A percentile compares a stretch with the other conserved stretches of the same genome.
These are phyloP conservation scores for Linnemannia zychae DNA, from an alignment of 192 early-diverging fungal genomes.

Conservation along the genomic window DNA sequence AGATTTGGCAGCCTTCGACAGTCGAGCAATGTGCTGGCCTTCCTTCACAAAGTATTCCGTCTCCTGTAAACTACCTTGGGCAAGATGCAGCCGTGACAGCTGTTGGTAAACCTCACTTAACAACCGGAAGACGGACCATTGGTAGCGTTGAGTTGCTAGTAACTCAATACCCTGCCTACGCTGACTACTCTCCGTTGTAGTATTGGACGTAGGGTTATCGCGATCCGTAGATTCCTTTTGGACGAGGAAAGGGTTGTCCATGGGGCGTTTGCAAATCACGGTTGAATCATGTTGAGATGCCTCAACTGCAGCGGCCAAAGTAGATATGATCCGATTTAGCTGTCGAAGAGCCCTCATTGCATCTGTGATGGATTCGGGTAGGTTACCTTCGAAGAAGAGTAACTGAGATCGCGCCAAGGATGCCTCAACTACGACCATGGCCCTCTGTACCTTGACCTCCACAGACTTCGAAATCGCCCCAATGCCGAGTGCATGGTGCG, in stretches of 20 bases:
- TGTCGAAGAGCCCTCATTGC: conserved; percentile 40
- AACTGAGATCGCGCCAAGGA: conserved; percentile 58
- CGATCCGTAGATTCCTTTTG: neutral
- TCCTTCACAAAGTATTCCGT: conserved; percentile 74
- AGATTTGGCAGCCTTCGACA: conserved; percentile 53
- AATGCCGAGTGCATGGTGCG: neutral
- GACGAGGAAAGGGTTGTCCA: conserved; percentile 48
- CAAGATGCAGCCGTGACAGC: conserved; percentile 64
- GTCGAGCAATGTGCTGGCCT: conserved; percentile 66
- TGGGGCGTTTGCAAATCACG: conserved; percentile 2
- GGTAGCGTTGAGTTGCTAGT: conserved; percentile 28
- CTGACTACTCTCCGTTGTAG: conserved; percentile 5
- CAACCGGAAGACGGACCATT: conserved; percentile 38
- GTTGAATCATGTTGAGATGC: conserved; percentile 14
- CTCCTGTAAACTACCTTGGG: conserved; percentile 71
- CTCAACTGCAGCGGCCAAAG: conserved; percentile 37
- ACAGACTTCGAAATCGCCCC: conserved; percentile 15
- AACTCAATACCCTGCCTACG: conserved; percentile 25
- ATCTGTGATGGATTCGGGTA: conserved; percentile 59
- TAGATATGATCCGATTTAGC: conserved; percentile 52
- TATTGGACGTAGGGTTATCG: neutral
- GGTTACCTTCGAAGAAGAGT: conserved; percentile 42
- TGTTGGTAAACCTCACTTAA: conserved; percentile 64
- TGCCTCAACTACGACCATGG: conserved; percentile 52
- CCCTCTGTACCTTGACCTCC: conserved; percentile 27